These are phyloP conservation scores for Paracamarosporium sp. DNA, from an alignment of 2,329 filamentous ascomycete species.

Conservation along the genomic window DNA sequence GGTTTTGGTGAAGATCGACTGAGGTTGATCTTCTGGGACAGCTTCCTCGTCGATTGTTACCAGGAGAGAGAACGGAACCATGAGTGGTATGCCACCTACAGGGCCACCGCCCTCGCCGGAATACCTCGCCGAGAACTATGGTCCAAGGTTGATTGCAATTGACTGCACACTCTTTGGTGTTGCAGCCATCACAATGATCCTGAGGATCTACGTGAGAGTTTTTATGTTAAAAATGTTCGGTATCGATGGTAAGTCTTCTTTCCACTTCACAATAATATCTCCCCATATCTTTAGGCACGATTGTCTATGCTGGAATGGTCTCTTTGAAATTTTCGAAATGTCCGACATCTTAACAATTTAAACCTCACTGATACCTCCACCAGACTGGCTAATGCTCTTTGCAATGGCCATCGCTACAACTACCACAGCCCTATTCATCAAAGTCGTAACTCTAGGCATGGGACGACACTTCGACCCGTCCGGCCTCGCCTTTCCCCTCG, in stretches of 20 bases:
- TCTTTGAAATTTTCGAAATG: no score
- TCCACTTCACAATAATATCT: neutral
- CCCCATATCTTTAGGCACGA: neutral
- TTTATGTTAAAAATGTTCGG: slow-evolving; percentile 25
- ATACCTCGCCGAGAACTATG: slow-evolving; percentile 46
- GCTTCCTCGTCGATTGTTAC: neutral
- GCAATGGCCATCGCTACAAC: slow-evolving; percentile 18
- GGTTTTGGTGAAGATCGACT: neutral
- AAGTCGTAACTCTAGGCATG: slow-evolving; percentile 48
- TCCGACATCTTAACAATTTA: no score
- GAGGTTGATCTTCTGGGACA: neutral
- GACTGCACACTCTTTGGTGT: slow-evolving; percentile 48
- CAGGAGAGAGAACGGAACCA: slow-evolving; percentile 11
- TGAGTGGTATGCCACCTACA: neutral
- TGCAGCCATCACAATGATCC: slow-evolving; percentile 22
- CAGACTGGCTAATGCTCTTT: slow-evolving; percentile 11
- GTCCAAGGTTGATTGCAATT: slow-evolving; percentile 47
- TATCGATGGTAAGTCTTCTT: neutral
- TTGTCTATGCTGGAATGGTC: no score
- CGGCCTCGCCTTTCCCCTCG: slow-evolving; percentile 24
- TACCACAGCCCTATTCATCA: slow-evolving; percentile 25
- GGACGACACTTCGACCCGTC: slow-evolving; percentile 48
- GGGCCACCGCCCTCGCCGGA: slow-evolving; percentile 26
- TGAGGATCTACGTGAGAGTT: slow-evolving; percentile 27
- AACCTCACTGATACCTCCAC: neutral